Evolutionary conservation across 192 early-diverging fungal species (phyloP).

Genomic region (Backusella sp.): DNA sequence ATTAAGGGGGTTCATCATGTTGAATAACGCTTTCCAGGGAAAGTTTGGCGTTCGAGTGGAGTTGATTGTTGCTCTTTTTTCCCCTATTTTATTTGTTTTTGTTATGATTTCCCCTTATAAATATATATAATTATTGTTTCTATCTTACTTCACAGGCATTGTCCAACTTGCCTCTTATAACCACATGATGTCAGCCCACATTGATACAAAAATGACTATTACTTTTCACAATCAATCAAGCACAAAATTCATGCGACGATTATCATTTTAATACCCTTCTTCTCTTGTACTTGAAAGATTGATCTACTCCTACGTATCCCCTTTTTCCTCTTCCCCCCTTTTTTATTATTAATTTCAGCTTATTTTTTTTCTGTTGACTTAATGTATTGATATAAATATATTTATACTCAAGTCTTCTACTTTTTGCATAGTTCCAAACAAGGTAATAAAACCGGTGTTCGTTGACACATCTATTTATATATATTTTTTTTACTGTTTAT

Average conservation of each 20-base stretch:
- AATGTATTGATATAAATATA: background rate
- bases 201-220: background rate
- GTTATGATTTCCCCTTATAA: background rate
- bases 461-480: background rate
- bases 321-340: background rate
- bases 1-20: background rate
- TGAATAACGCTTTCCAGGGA: background rate
- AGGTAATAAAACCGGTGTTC: background rate
- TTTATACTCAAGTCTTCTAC: background rate
- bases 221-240: background rate
- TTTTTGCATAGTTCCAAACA: background rate
- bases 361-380: background rate
- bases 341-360: background rate
- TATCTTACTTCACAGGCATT: background rate
- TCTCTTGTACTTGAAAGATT: background rate
- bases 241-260: background rate
- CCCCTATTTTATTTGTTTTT: background rate
- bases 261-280: background rate
- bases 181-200: slow-evolving; percentile 2
- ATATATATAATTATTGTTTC: background rate
- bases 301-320: background rate
- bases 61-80: background rate
- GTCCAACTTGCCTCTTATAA: background rate
- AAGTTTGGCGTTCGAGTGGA: background rate
- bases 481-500: background rate